Conservation (phyloP, 2,329 filamentous ascomycete genomes). For the Rhytidhysteron rufulum region DNA sequence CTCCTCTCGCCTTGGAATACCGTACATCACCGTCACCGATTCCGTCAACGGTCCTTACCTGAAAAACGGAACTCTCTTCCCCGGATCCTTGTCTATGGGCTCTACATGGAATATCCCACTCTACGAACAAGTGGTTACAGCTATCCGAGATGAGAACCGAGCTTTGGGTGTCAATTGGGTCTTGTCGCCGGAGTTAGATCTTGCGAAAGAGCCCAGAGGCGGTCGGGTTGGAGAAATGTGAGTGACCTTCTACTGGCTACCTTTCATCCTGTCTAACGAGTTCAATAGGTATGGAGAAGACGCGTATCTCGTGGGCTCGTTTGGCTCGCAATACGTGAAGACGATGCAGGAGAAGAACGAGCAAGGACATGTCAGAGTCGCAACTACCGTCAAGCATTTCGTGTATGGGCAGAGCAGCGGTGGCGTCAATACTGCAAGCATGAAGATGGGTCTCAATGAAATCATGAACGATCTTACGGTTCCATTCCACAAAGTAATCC, state of each 20-base stretch:
- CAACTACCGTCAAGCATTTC: conserved; percentile 37
- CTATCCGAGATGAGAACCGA: conserved; percentile 29
- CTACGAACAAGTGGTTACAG: conserved; percentile 21
- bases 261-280: neutral
- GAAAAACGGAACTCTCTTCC: conserved; percentile 29
- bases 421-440: conserved; percentile 32
- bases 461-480: conserved; percentile 34
- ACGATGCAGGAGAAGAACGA: conserved; percentile 34
- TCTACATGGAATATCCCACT: conserved; percentile 29
- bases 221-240: conserved; percentile 20
- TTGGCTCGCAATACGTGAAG: conserved; percentile 30
- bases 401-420: conserved; percentile 31
- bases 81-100: conserved; percentile 25
- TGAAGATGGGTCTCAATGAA: conserved; percentile 31
- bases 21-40: conserved; percentile 22
- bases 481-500: conserved; percentile 18
- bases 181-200: conserved; percentile 30
- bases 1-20: conserved; percentile 12
- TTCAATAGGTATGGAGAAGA: conserved; percentile 30
- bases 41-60: conserved; percentile 29
- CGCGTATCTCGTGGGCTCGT: conserved; percentile 26
- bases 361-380: conserved; percentile 30
- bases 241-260: conserved; percentile 2
- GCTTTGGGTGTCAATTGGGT: conserved; percentile 32
- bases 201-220: conserved; percentile 30